Percentiles rank a stretch among this genome's conserved stretches.
Evolutionary conservation across 352 stramenopile genomes (phyloP).

Genomic region (Phytopythium sindhum): DNA sequence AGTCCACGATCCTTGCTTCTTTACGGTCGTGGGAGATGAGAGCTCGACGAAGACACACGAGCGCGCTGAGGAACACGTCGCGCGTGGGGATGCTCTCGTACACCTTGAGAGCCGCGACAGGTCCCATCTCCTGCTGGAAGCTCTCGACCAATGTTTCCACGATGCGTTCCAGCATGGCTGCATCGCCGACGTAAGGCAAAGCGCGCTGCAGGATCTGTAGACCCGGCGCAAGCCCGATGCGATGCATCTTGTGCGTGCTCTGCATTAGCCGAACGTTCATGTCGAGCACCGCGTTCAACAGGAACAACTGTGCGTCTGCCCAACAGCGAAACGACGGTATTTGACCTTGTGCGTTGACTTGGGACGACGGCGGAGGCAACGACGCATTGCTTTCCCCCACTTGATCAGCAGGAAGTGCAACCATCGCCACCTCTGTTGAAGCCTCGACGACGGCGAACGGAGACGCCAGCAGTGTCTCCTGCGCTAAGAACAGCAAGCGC

Average conservation of each 20-base stretch:
- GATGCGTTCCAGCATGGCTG: slow-evolving; percentile 48
- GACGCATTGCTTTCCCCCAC: not conserved
- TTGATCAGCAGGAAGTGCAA: not conserved
- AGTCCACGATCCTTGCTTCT: not conserved
- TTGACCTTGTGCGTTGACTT: not conserved
- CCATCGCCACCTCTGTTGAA: not conserved
- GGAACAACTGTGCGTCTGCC: slow-evolving; percentile 63
- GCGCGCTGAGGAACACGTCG: slow-evolving; percentile 72
- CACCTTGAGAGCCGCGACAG: slow-evolving; percentile 54
- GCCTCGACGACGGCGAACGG: slow-evolving; percentile 16
- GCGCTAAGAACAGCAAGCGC: slow-evolving; percentile 58
- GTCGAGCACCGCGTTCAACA: slow-evolving; percentile 72
- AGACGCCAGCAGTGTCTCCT: slow-evolving; percentile 54
- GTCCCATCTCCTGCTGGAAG: slow-evolving; percentile 78
- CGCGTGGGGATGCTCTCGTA: slow-evolving; percentile 66
- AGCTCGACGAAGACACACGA: slow-evolving; percentile 67
- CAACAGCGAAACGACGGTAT: slow-evolving; percentile 11
- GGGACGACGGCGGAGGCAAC: no score
- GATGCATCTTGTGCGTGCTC: slow-evolving; percentile 77
- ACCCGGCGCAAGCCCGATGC: slow-evolving; percentile 58
- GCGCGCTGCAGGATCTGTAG: slow-evolving; percentile 64
- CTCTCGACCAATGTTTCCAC: slow-evolving; percentile 54
- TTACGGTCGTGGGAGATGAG: slow-evolving; percentile 48
- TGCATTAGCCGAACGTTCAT: slow-evolving; percentile 69
- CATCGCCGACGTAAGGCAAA: slow-evolving; percentile 36